These are phyloP conservation scores for Graphilbum sp. DNA, from an alignment of 2,329 filamentous ascomycete species.

Conservation along the genomic window DNA sequence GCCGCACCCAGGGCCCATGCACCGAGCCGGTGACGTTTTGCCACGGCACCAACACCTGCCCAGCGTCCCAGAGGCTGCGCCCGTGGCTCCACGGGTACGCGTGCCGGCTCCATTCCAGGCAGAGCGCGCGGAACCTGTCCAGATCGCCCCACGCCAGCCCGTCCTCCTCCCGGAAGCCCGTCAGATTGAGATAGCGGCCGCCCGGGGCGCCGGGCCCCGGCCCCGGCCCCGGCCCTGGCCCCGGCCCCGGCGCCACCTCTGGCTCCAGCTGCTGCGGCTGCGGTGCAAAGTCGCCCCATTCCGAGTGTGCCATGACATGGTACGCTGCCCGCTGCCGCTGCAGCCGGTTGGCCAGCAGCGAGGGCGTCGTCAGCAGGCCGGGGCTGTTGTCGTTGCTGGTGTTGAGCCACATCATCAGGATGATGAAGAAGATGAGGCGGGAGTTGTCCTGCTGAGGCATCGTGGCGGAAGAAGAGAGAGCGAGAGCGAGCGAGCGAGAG, in stretches of 20 bases:
- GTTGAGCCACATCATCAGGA: slow-evolving; percentile 30
- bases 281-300: slow-evolving; percentile 43
- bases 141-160: slow-evolving; percentile 67
- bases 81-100: slow-evolving; percentile 19
- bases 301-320: slow-evolving; percentile 34
- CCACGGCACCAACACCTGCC: slow-evolving; percentile 37
- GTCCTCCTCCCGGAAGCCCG: slow-evolving; percentile 60
- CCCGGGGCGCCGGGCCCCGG: neutral
- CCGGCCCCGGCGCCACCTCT: no score
- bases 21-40: slow-evolving; percentile 64
- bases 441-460: slow-evolving; percentile 33
- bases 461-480: slow-evolving; percentile 1
- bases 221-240: slow-evolving; percentile 13
- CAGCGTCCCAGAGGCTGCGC: slow-evolving; percentile 15
- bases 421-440: slow-evolving; percentile 18
- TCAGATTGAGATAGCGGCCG: slow-evolving; percentile 47
- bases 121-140: slow-evolving; percentile 45
- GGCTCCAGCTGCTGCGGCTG: no score
- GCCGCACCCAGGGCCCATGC: slow-evolving; percentile 58
- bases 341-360: slow-evolving; percentile 28
- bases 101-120: slow-evolving; percentile 41
- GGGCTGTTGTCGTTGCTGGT: slow-evolving; percentile 23
- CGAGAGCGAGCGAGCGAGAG: neutral
- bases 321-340: slow-evolving; percentile 35
- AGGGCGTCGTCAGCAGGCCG: slow-evolving; percentile 25